A percentile compares a stretch with the other conserved stretches of the same genome.
Evolutionary conservation across 495 filamentous ascomycete species (phyloP).

Genomic region (Lasiosphaeria ovina): DNA sequence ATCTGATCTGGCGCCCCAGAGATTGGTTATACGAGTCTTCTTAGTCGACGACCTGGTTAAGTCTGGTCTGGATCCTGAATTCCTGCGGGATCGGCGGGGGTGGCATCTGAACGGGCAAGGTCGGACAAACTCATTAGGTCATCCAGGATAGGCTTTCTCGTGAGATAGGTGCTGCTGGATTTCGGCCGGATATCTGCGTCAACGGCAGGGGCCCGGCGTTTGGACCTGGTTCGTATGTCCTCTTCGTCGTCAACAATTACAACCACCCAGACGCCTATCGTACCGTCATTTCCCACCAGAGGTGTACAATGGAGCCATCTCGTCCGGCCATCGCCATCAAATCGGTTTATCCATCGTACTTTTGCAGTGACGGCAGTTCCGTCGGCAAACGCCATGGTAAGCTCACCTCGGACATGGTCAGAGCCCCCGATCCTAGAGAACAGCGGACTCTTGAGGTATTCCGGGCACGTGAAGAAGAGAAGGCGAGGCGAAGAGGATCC

Average conservation of each 20-base stretch:
- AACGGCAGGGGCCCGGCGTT: neutral
- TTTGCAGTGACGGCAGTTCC: constrained; percentile 60
- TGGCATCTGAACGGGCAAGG: neutral
- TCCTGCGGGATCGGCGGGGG: neutral
- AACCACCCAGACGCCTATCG: constrained; percentile 65
- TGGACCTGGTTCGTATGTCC: constrained; percentile 20
- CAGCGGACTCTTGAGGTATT: constrained; percentile 63
- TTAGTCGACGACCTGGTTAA: too few species aligned
- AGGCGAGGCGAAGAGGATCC: constrained; percentile 65
- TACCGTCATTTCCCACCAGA: constrained; percentile 53
- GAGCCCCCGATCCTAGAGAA: constrained; percentile 59
- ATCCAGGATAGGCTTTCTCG: neutral
- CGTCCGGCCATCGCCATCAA: constrained; percentile 45
- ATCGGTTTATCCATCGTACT: constrained; percentile 54
- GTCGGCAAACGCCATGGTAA: constrained; percentile 53
- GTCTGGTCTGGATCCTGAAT: neutral
- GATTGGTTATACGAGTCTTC: too few species aligned
- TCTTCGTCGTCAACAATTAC: constrained; percentile 56
- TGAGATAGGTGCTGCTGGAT: neutral
- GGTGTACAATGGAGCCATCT: constrained; percentile 66
- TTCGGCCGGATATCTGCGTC: neutral
- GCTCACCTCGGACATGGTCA: constrained; percentile 48
- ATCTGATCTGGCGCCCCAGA: too few species aligned
- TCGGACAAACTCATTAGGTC: neutral
- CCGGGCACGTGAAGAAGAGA: constrained; percentile 63